A percentile compares a stretch with the other conserved stretches of the same genome.
These are phyloP conservation scores for Pythium myriotylum DNA, from an alignment of 352 stramenopile species.

Conservation along the genomic window DNA sequence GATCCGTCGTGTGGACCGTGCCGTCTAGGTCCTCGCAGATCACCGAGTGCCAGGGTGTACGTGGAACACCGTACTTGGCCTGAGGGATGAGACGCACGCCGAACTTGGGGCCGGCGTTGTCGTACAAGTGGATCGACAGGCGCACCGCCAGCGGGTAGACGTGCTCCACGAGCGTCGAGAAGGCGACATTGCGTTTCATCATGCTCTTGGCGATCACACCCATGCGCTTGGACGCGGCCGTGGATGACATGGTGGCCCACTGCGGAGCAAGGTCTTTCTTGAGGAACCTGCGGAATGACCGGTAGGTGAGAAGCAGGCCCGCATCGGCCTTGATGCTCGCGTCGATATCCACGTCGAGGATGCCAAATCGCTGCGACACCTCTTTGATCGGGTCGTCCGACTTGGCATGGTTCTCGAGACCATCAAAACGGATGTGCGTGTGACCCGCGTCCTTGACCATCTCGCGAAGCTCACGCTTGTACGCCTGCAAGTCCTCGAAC, in stretches of 20 bases:
- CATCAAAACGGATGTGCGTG: conserved; percentile 18
- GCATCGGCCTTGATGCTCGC: conserved; percentile 4
- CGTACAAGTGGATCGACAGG: conserved; percentile 23
- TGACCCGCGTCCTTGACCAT: conserved; percentile 8
- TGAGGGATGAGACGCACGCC: conserved; percentile 16
- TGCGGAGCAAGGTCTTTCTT: conserved; percentile 5
- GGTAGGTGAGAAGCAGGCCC: conserved; percentile 3
- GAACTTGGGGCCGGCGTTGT: conserved; percentile 27
- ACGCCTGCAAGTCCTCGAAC: conserved; percentile 1
- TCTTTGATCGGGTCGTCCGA: conserved; percentile 7
- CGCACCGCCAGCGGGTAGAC: conserved; percentile 6
- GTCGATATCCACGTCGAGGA: conserved; percentile 10
- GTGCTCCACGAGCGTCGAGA: conserved; percentile 10
- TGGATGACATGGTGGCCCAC: conserved; percentile 10
- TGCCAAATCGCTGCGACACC: conserved; percentile 10
- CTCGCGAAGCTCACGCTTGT: conserved; percentile 13
- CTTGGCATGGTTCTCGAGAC: conserved; percentile 10
- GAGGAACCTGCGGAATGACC: conserved; percentile 12
- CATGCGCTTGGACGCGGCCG: conserved; percentile 1
- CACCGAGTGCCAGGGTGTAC: conserved; percentile 21
- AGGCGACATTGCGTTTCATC: conserved; percentile 18
- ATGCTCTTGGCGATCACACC: conserved; percentile 11
- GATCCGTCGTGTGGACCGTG: conserved; percentile 12
- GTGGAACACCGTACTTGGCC: neutral
- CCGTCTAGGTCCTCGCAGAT: conserved; percentile 14